Percentiles rank a stretch among this genome's conserved stretches.
Evolutionary conservation across 805 yeast genomes (phyloP).

Genomic region (Saturnispora sekii): DNA sequence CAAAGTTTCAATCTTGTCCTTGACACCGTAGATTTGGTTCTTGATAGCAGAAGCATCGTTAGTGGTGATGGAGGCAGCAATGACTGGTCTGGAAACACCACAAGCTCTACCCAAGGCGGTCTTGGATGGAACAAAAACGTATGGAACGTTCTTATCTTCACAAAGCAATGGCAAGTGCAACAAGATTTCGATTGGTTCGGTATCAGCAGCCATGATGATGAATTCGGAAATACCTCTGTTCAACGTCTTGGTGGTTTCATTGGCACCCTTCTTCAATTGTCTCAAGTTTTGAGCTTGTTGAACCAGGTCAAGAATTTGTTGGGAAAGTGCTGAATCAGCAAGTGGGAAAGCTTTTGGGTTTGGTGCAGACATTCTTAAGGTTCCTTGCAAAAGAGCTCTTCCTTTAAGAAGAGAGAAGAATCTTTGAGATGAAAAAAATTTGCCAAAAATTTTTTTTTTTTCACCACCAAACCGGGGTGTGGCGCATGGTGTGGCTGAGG

Average conservation of each 20-base stretch:
- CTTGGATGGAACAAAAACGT: conserved; percentile 97
- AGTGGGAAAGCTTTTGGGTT: conserved; percentile 99
- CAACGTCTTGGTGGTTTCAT: conserved; percentile 97
- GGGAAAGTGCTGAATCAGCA: conserved; percentile 91
- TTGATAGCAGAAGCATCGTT: conserved; percentile 97
- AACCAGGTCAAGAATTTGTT: conserved; percentile 94
- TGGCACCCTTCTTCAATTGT: conserved; percentile 99
- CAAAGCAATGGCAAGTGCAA: conserved; percentile 95
- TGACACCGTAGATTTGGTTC: conserved; percentile 92
- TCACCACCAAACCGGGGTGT: background rate
- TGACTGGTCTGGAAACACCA: conserved; percentile 99
- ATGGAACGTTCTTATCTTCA: conserved; percentile 99
- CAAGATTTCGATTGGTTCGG: conserved; percentile 97
- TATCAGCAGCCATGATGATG: conserved; percentile 99
- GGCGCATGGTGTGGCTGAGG: background rate
- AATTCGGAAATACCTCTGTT: conserved; percentile 99
- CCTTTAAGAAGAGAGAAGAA: conserved; percentile 21
- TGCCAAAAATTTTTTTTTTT: background rate
- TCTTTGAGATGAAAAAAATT: background rate
- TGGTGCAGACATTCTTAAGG: conserved; percentile 67
- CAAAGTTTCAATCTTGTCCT: conserved; percentile 98
- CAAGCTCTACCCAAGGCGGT: conserved; percentile 99
- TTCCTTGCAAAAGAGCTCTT: conserved; percentile 45
- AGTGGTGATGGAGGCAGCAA: conserved; percentile 96
- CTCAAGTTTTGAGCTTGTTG: conserved; percentile 97